Base-by-base conservation (phyloP, 83 land plant genomes). In the Diphasiastrum complanatum region DNA sequence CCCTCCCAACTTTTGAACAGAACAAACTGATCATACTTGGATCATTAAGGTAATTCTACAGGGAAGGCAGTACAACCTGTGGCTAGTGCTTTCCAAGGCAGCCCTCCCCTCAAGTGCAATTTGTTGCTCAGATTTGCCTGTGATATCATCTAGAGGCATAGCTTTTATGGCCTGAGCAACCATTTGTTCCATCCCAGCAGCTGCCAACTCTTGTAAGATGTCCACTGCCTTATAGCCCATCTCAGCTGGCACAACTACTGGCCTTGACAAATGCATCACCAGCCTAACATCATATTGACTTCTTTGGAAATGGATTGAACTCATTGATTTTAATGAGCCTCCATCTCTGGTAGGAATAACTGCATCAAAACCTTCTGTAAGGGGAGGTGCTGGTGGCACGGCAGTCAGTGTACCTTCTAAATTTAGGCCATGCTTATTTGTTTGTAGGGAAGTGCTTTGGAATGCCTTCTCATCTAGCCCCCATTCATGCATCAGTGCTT, bases 111-210 rank as follows among this genome's bases (percentile, higher is more conserved):
- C 86, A 75, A 80, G 71, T 60, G 86, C 83, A 23, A 85, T 51
- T 50, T 87, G 76, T 25, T 84, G 80, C 53, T 87, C 61, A 34
- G 73, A 73, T 63, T 79, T 84, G 50, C 86, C 89, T n/a, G 83
- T 78, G 8, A 87, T 72, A 71, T 91, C 87, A 20, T 91, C 89
- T 61, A 91, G 66, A 40, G 89, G 97, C 93, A 87, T 84, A n/a
- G 79, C 56, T 52, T 78, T 79, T 53, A 70, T 68, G 31, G 79
- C 79, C 65, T 87, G 85, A 52, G 29, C 61, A 20, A 81, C 74
- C 45, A 91, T 65, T 56, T 80, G 74, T 35, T 87, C 81, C 60
- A 75, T 70, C 23, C 97, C 97, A 46, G 57, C 73, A 25, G 70
- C 66, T 29, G 97, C 95, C 76, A 87, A 65, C 18, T 61, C 30